Percentiles rank a stretch among this genome's conserved stretches.
Evolutionary conservation across 83 land plant species (phyloP).

Genomic region (Picea mariana): DNA sequence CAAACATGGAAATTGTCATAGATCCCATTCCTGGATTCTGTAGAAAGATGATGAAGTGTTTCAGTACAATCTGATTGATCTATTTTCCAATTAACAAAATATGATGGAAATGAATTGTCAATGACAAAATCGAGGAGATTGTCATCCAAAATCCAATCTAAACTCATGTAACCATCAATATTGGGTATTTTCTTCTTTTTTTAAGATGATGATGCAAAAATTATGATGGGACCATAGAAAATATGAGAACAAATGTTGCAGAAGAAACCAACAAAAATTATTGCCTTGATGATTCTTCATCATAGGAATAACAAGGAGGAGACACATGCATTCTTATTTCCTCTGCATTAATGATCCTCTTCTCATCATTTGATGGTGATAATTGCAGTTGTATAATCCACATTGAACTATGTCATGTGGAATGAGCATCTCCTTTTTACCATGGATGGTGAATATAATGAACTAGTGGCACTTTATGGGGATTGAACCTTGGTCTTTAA

Average conservation of each 20-base stretch:
- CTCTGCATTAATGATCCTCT: too few relatives aligned
- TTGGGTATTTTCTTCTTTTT: neutral
- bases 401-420: too few relatives aligned
- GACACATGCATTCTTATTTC: too few relatives aligned
- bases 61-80: neutral
- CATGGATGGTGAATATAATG: too few relatives aligned
- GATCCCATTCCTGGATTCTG: neutral
- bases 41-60: too few relatives aligned
- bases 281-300: neutral
- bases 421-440: too few relatives aligned
- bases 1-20: neutral
- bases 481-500: too few relatives aligned
- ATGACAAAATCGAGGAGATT: neutral
- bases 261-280: neutral
- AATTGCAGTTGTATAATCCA: too few relatives aligned
- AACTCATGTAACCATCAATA: neutral
- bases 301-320: neutral
- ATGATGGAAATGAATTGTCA: neutral
- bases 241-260: slow-evolving; percentile 9
- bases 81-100: neutral
- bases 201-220: neutral
- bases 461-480: too few relatives aligned
- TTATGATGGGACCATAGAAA: neutral
- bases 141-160: neutral
- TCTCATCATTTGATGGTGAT: too few relatives aligned